These are phyloP conservation scores for Wickerhamiella infanticola DNA, from an alignment of 1,139 yeast genomes.

Conservation along the genomic window DNA sequence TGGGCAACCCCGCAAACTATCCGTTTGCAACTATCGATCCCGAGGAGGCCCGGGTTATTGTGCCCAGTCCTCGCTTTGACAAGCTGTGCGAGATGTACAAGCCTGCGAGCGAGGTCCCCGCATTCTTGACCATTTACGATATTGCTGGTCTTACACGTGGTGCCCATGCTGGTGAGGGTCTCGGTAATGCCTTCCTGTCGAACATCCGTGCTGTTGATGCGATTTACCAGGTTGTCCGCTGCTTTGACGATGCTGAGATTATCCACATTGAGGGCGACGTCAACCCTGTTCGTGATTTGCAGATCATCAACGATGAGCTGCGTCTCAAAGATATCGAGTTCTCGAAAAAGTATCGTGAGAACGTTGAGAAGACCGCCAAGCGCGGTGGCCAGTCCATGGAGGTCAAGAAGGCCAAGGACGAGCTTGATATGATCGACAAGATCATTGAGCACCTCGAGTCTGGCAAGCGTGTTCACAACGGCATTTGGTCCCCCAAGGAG, in stretches of 20 bases:
- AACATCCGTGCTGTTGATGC: slow-evolving; percentile 95
- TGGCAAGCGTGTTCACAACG: slow-evolving; percentile 80
- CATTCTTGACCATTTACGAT: slow-evolving; percentile 78
- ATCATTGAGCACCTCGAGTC: slow-evolving; percentile 59
- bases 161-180: slow-evolving; percentile 91
- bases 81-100: slow-evolving; percentile 50
- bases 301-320: slow-evolving; percentile 72
- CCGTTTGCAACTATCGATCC: slow-evolving; percentile 99
- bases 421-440: slow-evolving; percentile 57
- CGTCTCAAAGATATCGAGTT: slow-evolving; percentile 90
- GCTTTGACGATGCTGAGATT: slow-evolving; percentile 87
- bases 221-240: slow-evolving; percentile 86
- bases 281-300: slow-evolving; percentile 81
- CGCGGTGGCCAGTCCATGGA: slow-evolving; percentile 78
- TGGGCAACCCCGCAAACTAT: slow-evolving; percentile 96
- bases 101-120: slow-evolving; percentile 65
- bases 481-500: slow-evolving; percentile 74
- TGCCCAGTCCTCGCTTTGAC: slow-evolving; percentile 79
- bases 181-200: slow-evolving; percentile 90
- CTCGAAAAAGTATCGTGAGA: slow-evolving; percentile 70
- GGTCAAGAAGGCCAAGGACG: slow-evolving; percentile 83
- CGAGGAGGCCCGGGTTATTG: slow-evolving; percentile 95
- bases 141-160: slow-evolving; percentile 94
- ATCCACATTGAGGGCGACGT: slow-evolving; percentile 92
- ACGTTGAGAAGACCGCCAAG: slow-evolving; percentile 61